phyloP scores from a whole-genome alignment of 1,284 basidiomycete genomes.

The Trichosporon ovoides region DNA sequence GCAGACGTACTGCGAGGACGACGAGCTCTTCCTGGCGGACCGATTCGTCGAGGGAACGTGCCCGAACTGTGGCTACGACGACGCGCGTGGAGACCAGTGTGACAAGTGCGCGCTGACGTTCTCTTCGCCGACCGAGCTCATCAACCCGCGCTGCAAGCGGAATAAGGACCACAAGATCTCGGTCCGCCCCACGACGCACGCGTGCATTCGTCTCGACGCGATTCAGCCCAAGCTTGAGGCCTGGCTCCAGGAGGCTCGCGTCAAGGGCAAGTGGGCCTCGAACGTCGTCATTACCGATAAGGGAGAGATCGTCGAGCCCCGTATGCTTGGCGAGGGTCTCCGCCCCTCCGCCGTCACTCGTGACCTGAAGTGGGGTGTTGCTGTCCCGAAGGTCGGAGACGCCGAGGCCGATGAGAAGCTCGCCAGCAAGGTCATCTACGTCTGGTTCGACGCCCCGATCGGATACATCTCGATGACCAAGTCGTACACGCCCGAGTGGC shows the following conservation, averaged over 20 bases:
- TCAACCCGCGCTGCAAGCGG: slow-evolving; percentile 92
- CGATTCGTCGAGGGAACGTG: slow-evolving; percentile 92
- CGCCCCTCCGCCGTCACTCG: slow-evolving; percentile 86
- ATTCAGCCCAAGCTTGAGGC: slow-evolving; percentile 79
- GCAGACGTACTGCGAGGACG: slow-evolving; percentile 89
- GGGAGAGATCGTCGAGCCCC: slow-evolving; percentile 83
- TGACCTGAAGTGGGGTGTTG: slow-evolving; percentile 95
- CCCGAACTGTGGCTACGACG: slow-evolving; percentile 82
- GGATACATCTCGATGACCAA: slow-evolving; percentile 98
- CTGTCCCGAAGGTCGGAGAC: slow-evolving; percentile 69
- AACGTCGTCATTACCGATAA: slow-evolving; percentile 85
- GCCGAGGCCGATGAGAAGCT: slow-evolving; percentile 70
- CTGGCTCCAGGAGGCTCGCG: slow-evolving; percentile 78
- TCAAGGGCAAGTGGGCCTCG: slow-evolving; percentile 80
- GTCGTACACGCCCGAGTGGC: slow-evolving; percentile 90
- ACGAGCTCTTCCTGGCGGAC: slow-evolving; percentile 88
- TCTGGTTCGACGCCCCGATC: slow-evolving; percentile 96
- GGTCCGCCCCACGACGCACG: slow-evolving; percentile 78
- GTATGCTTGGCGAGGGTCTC: slow-evolving; percentile 74
- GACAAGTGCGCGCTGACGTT: slow-evolving; percentile 89
- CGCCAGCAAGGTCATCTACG: slow-evolving; percentile 92
- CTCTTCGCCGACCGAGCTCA: slow-evolving; percentile 81
- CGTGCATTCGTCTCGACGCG: slow-evolving; percentile 81
- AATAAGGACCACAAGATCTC: slow-evolving; percentile 72
- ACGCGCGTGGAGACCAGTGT: slow-evolving; percentile 98